A percentile compares a stretch with the other conserved stretches of the same genome.
Evolutionary conservation across 1,284 basidiomycete species (phyloP).

Genomic region (Tylopilus sp.): DNA sequence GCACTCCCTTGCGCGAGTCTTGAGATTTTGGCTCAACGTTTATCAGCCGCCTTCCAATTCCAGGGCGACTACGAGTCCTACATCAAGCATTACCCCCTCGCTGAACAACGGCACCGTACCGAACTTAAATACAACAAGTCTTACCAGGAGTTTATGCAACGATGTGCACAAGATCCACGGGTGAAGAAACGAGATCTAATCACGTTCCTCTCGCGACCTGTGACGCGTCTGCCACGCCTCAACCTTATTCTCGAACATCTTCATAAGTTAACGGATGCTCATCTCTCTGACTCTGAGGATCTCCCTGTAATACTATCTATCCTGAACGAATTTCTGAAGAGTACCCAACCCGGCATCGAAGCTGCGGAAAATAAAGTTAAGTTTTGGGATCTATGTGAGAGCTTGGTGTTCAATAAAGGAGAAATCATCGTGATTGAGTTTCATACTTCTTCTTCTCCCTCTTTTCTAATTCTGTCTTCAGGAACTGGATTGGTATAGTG

Average conservation of each 20-base stretch:
- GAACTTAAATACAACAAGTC: constrained; percentile 73
- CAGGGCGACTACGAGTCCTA: constrained; percentile 77
- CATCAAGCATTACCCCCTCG: constrained; percentile 86
- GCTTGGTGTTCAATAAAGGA: constrained; percentile 75
- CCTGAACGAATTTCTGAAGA: constrained; percentile 75
- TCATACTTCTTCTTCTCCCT: neutral
- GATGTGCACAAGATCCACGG: constrained; percentile 71
- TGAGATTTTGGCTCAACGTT: constrained; percentile 29
- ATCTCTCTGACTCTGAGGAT: constrained; percentile 76
- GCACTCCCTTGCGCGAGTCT: constrained; percentile 6
- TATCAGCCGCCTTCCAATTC: constrained; percentile 57
- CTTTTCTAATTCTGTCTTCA: constrained; percentile 41
- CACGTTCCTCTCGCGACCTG: constrained; percentile 84
- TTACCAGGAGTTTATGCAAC: constrained; percentile 76
- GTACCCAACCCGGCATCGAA: constrained; percentile 86
- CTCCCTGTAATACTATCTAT: constrained; percentile 74
- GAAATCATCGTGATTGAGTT: constrained; percentile 75
- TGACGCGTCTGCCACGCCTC: constrained; percentile 84
- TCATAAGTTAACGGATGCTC: constrained; percentile 69
- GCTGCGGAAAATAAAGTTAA: constrained; percentile 88
- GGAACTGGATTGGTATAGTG: constrained; percentile 85
- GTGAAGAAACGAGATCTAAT: constrained; percentile 82
- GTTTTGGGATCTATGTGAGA: constrained; percentile 82
- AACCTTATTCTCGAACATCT: constrained; percentile 79
- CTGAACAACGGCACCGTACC: constrained; percentile 80